phyloP scores from a whole-genome alignment of 2,329 filamentous ascomycete genomes.

The Coniochaeta prunicola region DNA sequence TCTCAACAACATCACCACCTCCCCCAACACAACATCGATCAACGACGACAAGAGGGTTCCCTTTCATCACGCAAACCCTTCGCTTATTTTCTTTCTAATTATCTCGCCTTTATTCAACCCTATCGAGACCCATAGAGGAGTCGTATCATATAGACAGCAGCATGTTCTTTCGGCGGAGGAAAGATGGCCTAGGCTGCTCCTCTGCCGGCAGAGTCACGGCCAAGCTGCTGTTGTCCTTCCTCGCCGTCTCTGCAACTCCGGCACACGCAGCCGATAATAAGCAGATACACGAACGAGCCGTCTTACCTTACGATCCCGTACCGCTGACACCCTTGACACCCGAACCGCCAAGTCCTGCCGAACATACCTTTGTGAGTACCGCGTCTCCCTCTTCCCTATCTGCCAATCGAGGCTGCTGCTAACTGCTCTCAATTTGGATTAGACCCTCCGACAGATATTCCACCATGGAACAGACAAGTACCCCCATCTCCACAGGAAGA shows the following conservation, averaged over 20 bases:
- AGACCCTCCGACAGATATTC: conserved; percentile 78
- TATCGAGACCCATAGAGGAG: background rate
- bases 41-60: background rate
- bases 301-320: conserved; percentile 35
- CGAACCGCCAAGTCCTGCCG: conserved; percentile 38
- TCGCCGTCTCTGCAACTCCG: conserved; percentile 46
- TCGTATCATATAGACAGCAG: background rate
- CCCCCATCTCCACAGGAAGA: conserved; percentile 67
- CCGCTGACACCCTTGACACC: conserved; percentile 30
- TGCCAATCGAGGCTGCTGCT: conserved; percentile 6
- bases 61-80: too few relatives aligned
- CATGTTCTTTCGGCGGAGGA: conserved; percentile 21
- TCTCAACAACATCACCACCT: background rate
- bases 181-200: conserved; percentile 29
- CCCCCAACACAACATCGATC: background rate
- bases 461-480: conserved; percentile 81
- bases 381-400: background rate
- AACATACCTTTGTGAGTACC: conserved; percentile 46
- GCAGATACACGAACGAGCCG: conserved; percentile 28
- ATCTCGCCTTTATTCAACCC: background rate
- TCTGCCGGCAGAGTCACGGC: conserved; percentile 59
- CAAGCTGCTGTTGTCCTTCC: conserved; percentile 57
- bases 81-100: background rate
- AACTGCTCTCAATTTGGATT: background rate
- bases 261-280: conserved; percentile 22